Evolutionary conservation across 768 basidiomycete species (phyloP).

Genomic region (Lactifluus echinatus): DNA sequence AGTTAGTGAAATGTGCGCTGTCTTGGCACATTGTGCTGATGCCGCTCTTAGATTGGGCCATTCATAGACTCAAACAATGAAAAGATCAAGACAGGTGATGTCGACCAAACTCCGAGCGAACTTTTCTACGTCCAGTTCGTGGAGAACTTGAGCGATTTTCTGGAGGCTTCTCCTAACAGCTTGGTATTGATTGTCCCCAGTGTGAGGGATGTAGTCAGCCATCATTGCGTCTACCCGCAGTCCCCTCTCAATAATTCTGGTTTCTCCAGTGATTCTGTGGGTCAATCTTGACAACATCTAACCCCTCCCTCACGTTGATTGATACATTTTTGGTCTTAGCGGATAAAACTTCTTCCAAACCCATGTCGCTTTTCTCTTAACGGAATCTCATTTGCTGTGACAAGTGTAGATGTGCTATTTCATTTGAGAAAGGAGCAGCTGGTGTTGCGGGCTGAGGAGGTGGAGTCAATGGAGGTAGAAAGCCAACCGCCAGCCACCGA

Average conservation of each 20-base stretch:
- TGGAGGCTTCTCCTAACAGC: constrained; percentile 57
- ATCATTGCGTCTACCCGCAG: constrained; percentile 84
- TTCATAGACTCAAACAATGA: constrained; percentile 80
- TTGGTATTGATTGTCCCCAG: constrained; percentile 76
- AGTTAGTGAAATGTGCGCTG: constrained; percentile 34
- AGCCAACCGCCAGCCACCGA: constrained; percentile 49
- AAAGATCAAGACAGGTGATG: constrained; percentile 63
- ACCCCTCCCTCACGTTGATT: background rate
- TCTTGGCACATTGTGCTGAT: background rate
- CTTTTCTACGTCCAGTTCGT: constrained; percentile 65
- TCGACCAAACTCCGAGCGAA: constrained; percentile 50
- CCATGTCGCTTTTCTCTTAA: constrained; percentile 83
- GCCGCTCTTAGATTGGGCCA: constrained; percentile 64
- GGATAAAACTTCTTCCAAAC: constrained; percentile 76
- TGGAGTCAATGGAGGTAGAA: constrained; percentile 35
- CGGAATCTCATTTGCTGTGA: constrained; percentile 66
- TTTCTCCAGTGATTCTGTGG: constrained; percentile 44
- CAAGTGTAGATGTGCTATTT: constrained; percentile 84
- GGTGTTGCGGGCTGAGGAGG: constrained; percentile 55
- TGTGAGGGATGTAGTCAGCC: constrained; percentile 68
- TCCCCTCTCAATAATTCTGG: constrained; percentile 39
- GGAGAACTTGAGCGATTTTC: constrained; percentile 44
- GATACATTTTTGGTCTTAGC: constrained; percentile 34
- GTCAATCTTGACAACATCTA: constrained; percentile 20
- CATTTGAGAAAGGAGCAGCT: constrained; percentile 83